Conservation (phyloP, 176 grass and related monocot species). For the Carex kokanica region DNA sequence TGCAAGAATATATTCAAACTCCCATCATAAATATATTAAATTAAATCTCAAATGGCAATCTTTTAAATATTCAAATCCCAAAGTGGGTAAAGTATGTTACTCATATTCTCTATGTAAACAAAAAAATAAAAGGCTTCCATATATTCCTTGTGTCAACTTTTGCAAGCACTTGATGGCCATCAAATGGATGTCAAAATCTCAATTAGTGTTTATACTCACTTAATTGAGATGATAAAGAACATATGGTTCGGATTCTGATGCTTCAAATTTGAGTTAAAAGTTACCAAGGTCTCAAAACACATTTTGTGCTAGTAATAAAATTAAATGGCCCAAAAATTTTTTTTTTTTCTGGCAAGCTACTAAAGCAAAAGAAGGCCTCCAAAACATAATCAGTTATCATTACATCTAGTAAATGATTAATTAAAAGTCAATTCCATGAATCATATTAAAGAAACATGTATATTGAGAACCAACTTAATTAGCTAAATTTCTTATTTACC, state of each 20-base stretch:
- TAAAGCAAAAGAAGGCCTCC: neutral
- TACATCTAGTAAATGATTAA: neutral
- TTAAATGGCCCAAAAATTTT: neutral
- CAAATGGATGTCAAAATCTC: neutral
- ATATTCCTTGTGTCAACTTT: constrained; percentile 5
- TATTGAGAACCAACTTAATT: neutral
- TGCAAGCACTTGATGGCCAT: neutral
- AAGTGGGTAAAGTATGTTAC: neutral
- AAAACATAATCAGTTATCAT: neutral
- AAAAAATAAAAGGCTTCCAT: neutral
- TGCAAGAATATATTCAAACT: neutral
- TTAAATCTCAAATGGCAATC: neutral
- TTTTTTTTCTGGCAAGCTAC: neutral
- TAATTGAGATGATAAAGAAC: neutral
- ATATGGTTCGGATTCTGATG: neutral
- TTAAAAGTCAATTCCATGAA: neutral
- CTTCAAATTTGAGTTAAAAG: neutral
- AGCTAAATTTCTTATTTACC: neutral
- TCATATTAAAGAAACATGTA: neutral
- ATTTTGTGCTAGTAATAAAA: neutral
- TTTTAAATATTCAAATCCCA: neutral
- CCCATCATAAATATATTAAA: neutral
- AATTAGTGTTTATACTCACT: neutral
- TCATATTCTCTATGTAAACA: neutral
- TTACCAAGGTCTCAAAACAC: neutral